Evolutionary conservation across 1,284 basidiomycete genomes (phyloP).

Genomic region (Fomitopsis betulina): DNA sequence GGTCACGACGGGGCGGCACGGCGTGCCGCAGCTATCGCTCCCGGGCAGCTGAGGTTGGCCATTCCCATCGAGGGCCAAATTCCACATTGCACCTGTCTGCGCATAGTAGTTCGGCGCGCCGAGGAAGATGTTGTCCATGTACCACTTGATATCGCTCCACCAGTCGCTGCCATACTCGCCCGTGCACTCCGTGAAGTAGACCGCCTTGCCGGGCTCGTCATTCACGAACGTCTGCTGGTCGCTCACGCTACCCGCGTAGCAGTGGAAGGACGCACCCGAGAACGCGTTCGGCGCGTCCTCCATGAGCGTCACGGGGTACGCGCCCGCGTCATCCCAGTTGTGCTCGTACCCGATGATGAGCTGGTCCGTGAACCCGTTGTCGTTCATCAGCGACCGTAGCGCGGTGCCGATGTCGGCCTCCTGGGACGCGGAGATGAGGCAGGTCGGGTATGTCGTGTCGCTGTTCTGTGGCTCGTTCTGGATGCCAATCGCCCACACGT

Average conservation of each 20-base stretch:
- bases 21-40: constrained; percentile 54
- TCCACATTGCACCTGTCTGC: constrained; percentile 66
- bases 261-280: constrained; percentile 47
- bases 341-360: constrained; percentile 46
- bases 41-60: constrained; percentile 64
- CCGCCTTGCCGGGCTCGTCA: constrained; percentile 41
- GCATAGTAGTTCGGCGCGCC: constrained; percentile 43
- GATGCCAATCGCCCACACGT: constrained; percentile 39
- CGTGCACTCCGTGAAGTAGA: constrained; percentile 50
- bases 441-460: constrained; percentile 41
- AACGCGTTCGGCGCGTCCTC: constrained; percentile 41
- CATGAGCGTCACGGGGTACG: constrained; percentile 47
- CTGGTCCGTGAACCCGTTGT: constrained; percentile 37
- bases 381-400: constrained; percentile 40
- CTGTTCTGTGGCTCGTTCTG: constrained; percentile 52
- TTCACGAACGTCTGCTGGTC: constrained; percentile 41
- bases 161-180: constrained; percentile 59
- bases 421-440: constrained; percentile 32
- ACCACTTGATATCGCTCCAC: constrained; percentile 81
- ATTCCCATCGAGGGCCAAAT: constrained; percentile 56
- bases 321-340: constrained; percentile 45
- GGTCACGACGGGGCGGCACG: constrained; percentile 62
- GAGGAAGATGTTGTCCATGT: constrained; percentile 62
- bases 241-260: constrained; percentile 38
- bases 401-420: constrained; percentile 38